A percentile compares a stretch with the other conserved stretches of the same genome.
These are phyloP conservation scores for Penstemon barbatus DNA, from an alignment of 257 asterid genomes.

Conservation along the genomic window DNA sequence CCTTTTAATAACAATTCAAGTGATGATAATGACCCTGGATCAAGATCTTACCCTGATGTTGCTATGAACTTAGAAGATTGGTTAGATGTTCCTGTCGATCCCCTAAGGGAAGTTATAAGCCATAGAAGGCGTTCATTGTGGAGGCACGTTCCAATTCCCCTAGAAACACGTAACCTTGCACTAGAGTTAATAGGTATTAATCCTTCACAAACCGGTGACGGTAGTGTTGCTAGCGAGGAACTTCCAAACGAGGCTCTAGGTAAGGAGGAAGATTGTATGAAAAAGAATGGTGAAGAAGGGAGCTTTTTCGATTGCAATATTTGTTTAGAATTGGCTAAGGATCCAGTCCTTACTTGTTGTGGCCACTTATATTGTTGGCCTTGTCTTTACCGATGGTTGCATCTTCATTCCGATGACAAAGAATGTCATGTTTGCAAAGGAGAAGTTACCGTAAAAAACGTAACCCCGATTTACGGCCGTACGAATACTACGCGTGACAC, in stretches of 20 bases:
- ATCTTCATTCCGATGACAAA: conserved; percentile 82
- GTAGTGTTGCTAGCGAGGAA: conserved; percentile 61
- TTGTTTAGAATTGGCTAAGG: conserved; percentile 87
- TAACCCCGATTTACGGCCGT: conserved; percentile 88
- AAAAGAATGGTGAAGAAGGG: conserved; percentile 57
- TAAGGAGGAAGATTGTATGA: conserved; percentile 63
- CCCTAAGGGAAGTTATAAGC: conserved; percentile 52
- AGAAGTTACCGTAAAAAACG: conserved; percentile 69
- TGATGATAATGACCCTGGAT: conserved; percentile 41
- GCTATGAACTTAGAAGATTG: conserved; percentile 83
- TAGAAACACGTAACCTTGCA: conserved; percentile 64
- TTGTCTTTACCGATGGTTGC: conserved; percentile 89
- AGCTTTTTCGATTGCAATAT: conserved; percentile 91
- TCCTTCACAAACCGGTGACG: conserved; percentile 72
- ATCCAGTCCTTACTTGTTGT: conserved; percentile 95
- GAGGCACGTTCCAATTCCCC: conserved; percentile 68
- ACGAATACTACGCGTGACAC: conserved; percentile 46
- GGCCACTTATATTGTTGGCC: conserved; percentile 99
- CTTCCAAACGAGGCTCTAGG: conserved; percentile 50
- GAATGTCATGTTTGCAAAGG: conserved; percentile 98
- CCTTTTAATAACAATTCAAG: conserved; percentile 59
- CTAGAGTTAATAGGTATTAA: conserved; percentile 54
- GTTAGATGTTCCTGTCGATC: conserved; percentile 45
- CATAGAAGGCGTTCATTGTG: conserved; percentile 67
- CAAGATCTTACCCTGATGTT: conserved; percentile 45